Conservation (phyloP, 768 basidiomycete species). For the Suillus sp. region DNA sequence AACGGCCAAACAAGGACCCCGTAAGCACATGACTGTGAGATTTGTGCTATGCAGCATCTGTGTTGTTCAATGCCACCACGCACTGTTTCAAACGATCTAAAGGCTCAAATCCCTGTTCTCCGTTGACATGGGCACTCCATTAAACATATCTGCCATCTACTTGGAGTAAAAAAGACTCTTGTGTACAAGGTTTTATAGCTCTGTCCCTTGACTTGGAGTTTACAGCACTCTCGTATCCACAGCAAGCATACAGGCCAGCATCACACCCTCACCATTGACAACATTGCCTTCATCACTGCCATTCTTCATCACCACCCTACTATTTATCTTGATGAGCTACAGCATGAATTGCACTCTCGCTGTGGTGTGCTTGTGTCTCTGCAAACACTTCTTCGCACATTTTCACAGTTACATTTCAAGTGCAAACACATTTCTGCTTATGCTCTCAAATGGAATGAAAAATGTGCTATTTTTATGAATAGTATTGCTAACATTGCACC, state of each 20-base stretch:
- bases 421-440: constrained; percentile 10
- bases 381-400: constrained; percentile 12
- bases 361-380: background rate
- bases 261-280: background rate
- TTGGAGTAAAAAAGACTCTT: constrained; percentile 23
- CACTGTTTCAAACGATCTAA: constrained; percentile 16
- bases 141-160: constrained; percentile 21
- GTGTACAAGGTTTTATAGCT: no score
- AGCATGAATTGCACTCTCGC: constrained; percentile 8
- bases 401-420: constrained; percentile 13
- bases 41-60: no score
- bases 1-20: no score
- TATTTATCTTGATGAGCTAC: constrained; percentile 18
- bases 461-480: background rate
- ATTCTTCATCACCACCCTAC: constrained; percentile 2
- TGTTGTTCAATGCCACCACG: constrained; percentile 1
- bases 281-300: constrained; percentile 3
- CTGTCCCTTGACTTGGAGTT: no score
- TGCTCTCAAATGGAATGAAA: background rate
- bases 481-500: background rate
- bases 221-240: no score
- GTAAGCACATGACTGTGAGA: no score
- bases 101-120: constrained; percentile 23
- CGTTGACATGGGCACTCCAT: constrained; percentile 17
- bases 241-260: no score